Evolutionary conservation across 2,329 filamentous ascomycete species (phyloP), one percentile per base, ranked within the genome.

Genomic region (Zopfia rhizophila): DNA sequence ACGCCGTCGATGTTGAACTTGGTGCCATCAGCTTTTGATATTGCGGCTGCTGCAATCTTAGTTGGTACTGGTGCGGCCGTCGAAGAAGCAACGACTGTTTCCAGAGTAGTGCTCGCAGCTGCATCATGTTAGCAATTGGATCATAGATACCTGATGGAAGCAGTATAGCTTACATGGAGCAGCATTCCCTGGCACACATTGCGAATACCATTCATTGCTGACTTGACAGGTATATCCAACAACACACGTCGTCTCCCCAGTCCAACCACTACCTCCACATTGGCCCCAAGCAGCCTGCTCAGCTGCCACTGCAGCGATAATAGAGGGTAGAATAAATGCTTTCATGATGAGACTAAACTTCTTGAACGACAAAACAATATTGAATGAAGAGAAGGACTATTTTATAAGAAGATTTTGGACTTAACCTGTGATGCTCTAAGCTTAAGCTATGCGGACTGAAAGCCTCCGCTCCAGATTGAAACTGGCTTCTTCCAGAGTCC

Each of bases 1-100:
- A 65, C 64, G 13, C 66, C 65, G 44, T 69, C 65, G 28, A 70
- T 69, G 38, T 65, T 66, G 48, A 71, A 70, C 42, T 66, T 66
- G 13, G 58, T 45, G 5, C 66, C 66, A 46, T 63, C 58, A 7
- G 45, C 53, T 21, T 59, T 65, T 7, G 64, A 58, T 18, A 67
- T 61, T 11, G 63, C 60, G 14, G 56, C 58, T 31, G 60, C 53
- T 16, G 48, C 35, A 13, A 60, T 13, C 23, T 56, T 39, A 11
- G 24, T 46, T 16, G 51, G 25, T 17, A 58, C 42, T 25, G 61
- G 55, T 29, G 32, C 19, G 16, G 32, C 30, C 11, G 22, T 11
- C 4, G 33, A n/a, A 7, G 38, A 21, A 28, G 36, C 17, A 11
- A 17, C 17, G 29, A 12, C 14, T 7, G 16, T 32, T 8, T 32